Evolutionary conservation across 345 rosid species (phyloP), one percentile per base, ranked within the genome.

Genomic region (Ricinus communis): DNA sequence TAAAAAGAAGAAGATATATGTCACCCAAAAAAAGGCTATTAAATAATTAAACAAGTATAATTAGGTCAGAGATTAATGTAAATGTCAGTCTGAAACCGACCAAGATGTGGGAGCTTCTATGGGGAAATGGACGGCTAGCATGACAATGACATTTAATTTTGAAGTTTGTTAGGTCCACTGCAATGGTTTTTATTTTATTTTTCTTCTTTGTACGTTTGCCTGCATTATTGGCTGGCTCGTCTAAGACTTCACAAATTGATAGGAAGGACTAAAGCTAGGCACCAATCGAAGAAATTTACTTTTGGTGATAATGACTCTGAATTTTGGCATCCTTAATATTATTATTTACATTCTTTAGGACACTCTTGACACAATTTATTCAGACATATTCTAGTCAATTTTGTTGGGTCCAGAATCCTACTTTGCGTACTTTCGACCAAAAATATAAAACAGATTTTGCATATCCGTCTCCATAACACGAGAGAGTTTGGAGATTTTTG

Each of bases 191-290:
- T 62, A 33, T 2, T 33, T 33, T 33, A 33, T 6, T 33, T 33
- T 33, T 6, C 38, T 33, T 33, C 4, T 33, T 33, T 33, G 2
- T 33, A 2, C 38, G 38, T 16, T 14, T 16, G 49, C 24, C 24
- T 41, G 75, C 52, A 53, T 53, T 63, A 71, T 63, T 71, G 74
- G 38, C 38, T 33, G n/a, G 27, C 24, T 38, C n/a, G 27, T 22
- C 1, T 5, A 50, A 51, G 74, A 38, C 49, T 50, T 71, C 16
- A 24, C 4, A 22, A 22, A 56, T 15, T 56, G 28, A 56, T 3
- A 27, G 2, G 38, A 6, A 33, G 38, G 38, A 33, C 4, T 33
- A 33, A 33, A 33, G 38, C n/a, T 56, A 5, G 61, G n/a, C n/a
- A 28, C n/a, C 31, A 62, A 43, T 21, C 30, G 6, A 19, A 62